Evolutionary conservation across 192 early-diverging fungal species (phyloP), one percentile per base, ranked within the genome.

Genomic region (Entrophospora sp.): DNA sequence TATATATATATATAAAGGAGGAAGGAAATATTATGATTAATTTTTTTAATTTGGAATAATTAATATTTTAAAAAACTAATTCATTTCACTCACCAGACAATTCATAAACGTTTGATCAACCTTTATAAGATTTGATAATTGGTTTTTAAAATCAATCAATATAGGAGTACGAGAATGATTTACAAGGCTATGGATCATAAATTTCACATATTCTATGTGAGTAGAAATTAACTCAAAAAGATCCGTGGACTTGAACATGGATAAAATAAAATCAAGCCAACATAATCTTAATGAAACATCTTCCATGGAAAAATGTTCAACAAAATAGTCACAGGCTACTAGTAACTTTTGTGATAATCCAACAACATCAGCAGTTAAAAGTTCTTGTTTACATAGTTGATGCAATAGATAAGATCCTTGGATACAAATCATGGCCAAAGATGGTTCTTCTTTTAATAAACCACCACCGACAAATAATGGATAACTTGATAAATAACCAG

Each of bases 371-470:
- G 62, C n/a, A 40, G 38, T 48, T 48, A 5, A 48, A 57, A 30
- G 31, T 30, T 52, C 8, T 71, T 66, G 0, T 64, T 62, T 18
- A 65, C 73, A 0, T 65, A 69, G 65, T 69, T 68, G 35, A 28
- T 76, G 65, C 57, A 80, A 70, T 0, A 86, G 37, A 37, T 81
- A 79, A 6, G 85, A 78, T 37, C 82, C 79, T 55, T 85, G 81
- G 20, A 83, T 45, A 4, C 77, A 66, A 6, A 86, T 65, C 0
- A 68, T 79, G 0, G 83, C 80, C 51, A 88, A 59, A 27, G 49
- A 60, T 46, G 87, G 83, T 25, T 88, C 79, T 30, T 84, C 76
- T 6, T 79, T 71, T 25, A 80, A 77, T 46, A 84, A 64, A 30
- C 45, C 43, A n/a, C 85, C 85, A 22, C 75, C 76, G 16, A 79